These are phyloP conservation scores for Globisporangium uncinulatum DNA, from an alignment of 352 stramenopile species.

Conservation along the genomic window DNA sequence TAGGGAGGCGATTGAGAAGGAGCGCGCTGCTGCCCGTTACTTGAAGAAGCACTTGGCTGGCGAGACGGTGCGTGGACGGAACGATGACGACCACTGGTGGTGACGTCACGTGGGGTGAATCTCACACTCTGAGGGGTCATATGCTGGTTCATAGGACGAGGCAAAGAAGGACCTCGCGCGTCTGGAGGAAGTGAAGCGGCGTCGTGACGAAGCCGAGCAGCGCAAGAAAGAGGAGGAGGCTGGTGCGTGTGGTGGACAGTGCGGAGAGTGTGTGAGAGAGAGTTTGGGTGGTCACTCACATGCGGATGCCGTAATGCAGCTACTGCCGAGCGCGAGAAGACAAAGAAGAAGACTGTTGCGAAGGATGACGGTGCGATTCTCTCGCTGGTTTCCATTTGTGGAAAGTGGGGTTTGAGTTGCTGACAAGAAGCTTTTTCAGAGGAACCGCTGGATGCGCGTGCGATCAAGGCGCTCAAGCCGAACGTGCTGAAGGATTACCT, in stretches of 20 bases:
- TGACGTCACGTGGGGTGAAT: too few species aligned
- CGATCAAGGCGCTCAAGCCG: conserved; percentile 85
- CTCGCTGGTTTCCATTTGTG: background rate
- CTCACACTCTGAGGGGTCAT: too few species aligned
- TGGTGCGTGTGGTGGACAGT: conserved; percentile 25
- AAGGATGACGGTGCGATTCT: conserved; percentile 54
- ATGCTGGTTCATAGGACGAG: conserved; percentile 35
- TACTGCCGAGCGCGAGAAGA: conserved; percentile 53
- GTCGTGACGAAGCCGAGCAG: conserved; percentile 75
- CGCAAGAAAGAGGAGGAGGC: conserved; percentile 79
- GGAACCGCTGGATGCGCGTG: conserved; percentile 70
- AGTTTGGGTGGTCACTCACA: background rate
- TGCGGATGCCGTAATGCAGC: conserved; percentile 19
- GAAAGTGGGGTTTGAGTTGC: background rate
- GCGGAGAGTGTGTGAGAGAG: background rate
- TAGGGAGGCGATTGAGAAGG: conserved; percentile 83
- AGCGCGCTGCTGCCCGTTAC: conserved; percentile 63
- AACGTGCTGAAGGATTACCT: conserved; percentile 87
- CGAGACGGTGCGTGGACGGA: conserved; percentile 44
- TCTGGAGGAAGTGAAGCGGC: conserved; percentile 70
- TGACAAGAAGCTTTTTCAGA: conserved; percentile 22
- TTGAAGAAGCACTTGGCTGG: conserved; percentile 82
- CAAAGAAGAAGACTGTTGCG: conserved; percentile 52
- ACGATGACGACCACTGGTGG: too few species aligned
- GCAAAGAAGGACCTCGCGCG: conserved; percentile 83